Percentiles rank a stretch among this genome's conserved stretches.
Conservation (phyloP, 441 rosid species). For the Jatropha multifida region DNA sequence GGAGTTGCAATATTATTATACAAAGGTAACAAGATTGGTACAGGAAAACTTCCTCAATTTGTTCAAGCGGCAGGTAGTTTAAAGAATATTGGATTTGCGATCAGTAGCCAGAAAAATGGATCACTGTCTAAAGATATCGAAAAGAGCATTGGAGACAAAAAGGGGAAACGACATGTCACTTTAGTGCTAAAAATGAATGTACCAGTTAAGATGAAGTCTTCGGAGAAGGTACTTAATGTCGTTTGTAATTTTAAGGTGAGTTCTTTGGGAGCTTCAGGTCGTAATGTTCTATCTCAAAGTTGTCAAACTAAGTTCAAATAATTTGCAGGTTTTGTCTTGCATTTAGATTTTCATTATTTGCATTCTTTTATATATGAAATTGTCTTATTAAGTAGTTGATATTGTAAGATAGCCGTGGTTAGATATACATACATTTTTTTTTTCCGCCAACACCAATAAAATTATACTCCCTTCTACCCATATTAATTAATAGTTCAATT, state of each 20-base stretch:
- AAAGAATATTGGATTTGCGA: neutral
- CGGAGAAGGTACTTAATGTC: conserved; percentile 26
- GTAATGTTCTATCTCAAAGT: conserved; percentile 27
- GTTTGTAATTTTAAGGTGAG: conserved; percentile 35
- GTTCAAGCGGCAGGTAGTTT: conserved; percentile 17
- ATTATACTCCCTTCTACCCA: too few species aligned
- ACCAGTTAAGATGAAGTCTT: conserved; percentile 24
- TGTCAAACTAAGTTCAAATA: conserved; percentile 32
- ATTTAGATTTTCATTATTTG: too few species aligned
- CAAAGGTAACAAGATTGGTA: conserved; percentile 25
- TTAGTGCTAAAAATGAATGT: conserved; percentile 26
- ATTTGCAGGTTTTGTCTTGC: neutral
- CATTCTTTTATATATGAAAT: too few species aligned
- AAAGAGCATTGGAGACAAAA: conserved; percentile 24
- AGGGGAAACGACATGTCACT: conserved; percentile 21
- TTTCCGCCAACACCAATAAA: too few species aligned
- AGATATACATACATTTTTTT: too few species aligned
- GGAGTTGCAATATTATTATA: conserved; percentile 19
- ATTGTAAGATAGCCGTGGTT: too few species aligned
- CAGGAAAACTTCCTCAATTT: conserved; percentile 25
- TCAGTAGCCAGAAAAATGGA: neutral
- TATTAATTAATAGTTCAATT: too few species aligned
- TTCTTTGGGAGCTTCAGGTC: conserved; percentile 28
- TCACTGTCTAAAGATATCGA: conserved; percentile 22
- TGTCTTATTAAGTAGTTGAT: too few species aligned